A percentile compares a stretch with the other conserved stretches of the same genome.
These are phyloP conservation scores for Mortierella alpina DNA, from an alignment of 192 early-diverging fungal species.

Conservation along the genomic window DNA sequence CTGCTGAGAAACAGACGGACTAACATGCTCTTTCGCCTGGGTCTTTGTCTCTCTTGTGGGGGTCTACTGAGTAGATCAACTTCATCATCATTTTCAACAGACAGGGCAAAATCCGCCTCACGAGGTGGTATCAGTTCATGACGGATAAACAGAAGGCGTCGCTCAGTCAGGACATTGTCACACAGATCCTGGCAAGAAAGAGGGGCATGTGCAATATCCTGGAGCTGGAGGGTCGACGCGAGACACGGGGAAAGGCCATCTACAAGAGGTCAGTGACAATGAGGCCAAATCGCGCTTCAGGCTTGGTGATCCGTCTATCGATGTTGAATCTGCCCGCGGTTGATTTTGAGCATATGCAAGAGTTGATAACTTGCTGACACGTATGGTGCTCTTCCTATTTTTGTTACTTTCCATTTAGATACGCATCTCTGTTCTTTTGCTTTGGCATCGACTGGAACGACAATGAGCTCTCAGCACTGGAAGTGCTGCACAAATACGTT, in stretches of 20 bases:
- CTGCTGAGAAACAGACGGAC: neutral
- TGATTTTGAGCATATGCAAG: neutral
- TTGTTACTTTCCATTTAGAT: conserved; percentile 38
- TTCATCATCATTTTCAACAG: conserved; percentile 64
- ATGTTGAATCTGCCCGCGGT: neutral
- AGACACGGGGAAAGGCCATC: conserved; percentile 56
- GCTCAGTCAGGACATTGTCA: conserved; percentile 56
- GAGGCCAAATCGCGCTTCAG: neutral
- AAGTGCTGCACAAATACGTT: conserved; percentile 65
- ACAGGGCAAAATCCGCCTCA: conserved; percentile 66
- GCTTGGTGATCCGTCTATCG: neutral
- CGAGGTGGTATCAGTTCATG: conserved; percentile 58
- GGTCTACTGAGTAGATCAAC: conserved; percentile 51
- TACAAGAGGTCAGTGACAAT: conserved; percentile 57
- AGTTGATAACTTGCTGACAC: neutral
- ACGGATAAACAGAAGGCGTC: conserved; percentile 58
- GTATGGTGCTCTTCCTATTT: neutral
- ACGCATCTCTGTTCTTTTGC: conserved; percentile 63
- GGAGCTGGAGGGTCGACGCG: conserved; percentile 59
- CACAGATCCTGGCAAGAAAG: conserved; percentile 62
- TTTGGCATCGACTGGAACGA: conserved; percentile 63
- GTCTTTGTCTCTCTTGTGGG: neutral
- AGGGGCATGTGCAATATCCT: conserved; percentile 64
- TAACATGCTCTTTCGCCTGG: neutral
- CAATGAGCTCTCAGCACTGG: conserved; percentile 62